Conservation (phyloP, 2,329 filamentous ascomycete species). For the Bipolaris bicolor region DNA sequence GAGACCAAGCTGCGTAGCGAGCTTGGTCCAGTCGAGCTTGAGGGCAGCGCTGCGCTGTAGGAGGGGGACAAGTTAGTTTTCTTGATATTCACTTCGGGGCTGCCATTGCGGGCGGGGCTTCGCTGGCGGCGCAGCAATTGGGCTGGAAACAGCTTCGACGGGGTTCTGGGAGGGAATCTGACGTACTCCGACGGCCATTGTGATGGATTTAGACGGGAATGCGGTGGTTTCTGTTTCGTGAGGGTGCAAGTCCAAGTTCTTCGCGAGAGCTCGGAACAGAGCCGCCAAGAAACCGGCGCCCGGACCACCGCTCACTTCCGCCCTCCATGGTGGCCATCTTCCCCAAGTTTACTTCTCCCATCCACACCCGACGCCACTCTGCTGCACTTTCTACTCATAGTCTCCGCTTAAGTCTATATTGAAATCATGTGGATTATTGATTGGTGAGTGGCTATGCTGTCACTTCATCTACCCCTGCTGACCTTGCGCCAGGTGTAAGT, state of each 20-base stretch:
- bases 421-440: constrained; percentile 84
- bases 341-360: constrained; percentile 13
- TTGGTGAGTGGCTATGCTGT: constrained; percentile 63
- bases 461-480: constrained; percentile 7
- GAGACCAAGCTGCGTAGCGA: constrained; percentile 92
- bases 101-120: constrained; percentile 35
- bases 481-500: constrained; percentile 42
- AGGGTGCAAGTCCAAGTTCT: constrained; percentile 52
- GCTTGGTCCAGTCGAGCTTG: constrained; percentile 99
- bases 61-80: constrained; percentile 41
- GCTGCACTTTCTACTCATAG: not conserved
- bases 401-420: constrained; percentile 4
- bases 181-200: constrained; percentile 55
- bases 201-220: constrained; percentile 49
- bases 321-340: constrained; percentile 12
- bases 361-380: constrained; percentile 1
- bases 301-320: constrained; percentile 5
- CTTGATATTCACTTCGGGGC: constrained; percentile 23
- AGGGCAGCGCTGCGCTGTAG: constrained; percentile 92
- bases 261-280: constrained; percentile 25
- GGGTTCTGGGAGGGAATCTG: constrained; percentile 20
- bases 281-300: constrained; percentile 16
- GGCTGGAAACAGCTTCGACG: constrained; percentile 29
- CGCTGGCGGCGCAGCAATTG: constrained; percentile 43
- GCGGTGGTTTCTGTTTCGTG: constrained; percentile 52